A percentile compares a stretch with the other conserved stretches of the same genome.
Conservation (phyloP, 805 yeast species). For the Sugiyamaella marilandica region DNA sequence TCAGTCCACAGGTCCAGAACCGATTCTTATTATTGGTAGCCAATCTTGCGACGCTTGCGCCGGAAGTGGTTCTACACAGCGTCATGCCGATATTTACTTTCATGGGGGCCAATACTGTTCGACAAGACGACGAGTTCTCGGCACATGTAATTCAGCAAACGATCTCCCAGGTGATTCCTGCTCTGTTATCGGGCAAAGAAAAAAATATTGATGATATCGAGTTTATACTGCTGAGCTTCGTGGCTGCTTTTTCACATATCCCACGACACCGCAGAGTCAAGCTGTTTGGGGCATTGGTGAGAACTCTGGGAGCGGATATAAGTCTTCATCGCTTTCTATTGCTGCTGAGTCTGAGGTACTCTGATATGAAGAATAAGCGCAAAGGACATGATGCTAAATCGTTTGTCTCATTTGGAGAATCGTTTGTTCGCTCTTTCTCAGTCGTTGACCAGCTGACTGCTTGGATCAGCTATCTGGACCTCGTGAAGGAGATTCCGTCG, state of each 20-base stretch:
- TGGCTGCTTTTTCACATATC: slow-evolving; percentile 91
- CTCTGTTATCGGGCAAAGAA: slow-evolving; percentile 48
- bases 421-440: slow-evolving; percentile 63
- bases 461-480: slow-evolving; percentile 23
- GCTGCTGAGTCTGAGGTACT: slow-evolving; percentile 76
- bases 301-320: slow-evolving; percentile 62
- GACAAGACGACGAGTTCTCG: slow-evolving; percentile 95
- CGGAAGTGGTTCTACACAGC: slow-evolving; percentile 87
- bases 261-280: slow-evolving; percentile 94
- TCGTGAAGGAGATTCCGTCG: slow-evolving; percentile 28
- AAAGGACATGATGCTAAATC: slow-evolving; percentile 63
- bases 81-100: slow-evolving; percentile 99
- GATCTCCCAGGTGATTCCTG: slow-evolving; percentile 84
- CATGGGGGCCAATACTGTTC: slow-evolving; percentile 96
- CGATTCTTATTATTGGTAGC: slow-evolving; percentile 79
- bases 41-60: slow-evolving; percentile 79
- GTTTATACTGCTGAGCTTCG: slow-evolving; percentile 79
- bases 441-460: slow-evolving; percentile 51
- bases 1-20: slow-evolving; percentile 94
- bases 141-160: slow-evolving; percentile 91
- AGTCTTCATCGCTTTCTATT: slow-evolving; percentile 71
- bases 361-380: slow-evolving; percentile 47
- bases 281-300: slow-evolving; percentile 72
- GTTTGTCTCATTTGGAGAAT: slow-evolving; percentile 63
- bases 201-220: slow-evolving; percentile 61